phyloP scores from a whole-genome alignment of 1,139 yeast species.

The Debaryomycetaceae sp. region DNA sequence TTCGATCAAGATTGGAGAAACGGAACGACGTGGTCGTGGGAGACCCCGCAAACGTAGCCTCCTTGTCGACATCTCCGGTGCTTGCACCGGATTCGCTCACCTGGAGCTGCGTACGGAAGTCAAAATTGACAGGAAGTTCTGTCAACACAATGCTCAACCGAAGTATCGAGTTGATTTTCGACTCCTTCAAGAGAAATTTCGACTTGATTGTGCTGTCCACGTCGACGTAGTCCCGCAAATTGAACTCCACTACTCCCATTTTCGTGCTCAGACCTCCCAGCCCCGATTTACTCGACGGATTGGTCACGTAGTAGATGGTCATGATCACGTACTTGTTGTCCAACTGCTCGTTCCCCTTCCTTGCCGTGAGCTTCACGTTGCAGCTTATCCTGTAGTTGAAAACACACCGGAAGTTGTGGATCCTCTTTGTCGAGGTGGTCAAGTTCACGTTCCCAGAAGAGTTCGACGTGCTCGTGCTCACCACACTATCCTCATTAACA shows the following conservation, averaged over 20 bases:
- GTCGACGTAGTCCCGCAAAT: slow-evolving; percentile 69
- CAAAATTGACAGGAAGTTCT: slow-evolving; percentile 41
- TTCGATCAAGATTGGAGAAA: background rate
- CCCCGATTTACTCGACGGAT: slow-evolving; percentile 5
- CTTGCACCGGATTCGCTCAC: slow-evolving; percentile 22
- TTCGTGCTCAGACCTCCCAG: slow-evolving; percentile 22
- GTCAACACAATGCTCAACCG: slow-evolving; percentile 40
- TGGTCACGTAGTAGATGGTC: slow-evolving; percentile 28
- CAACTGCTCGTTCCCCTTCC: slow-evolving; percentile 33
- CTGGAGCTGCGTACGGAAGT: slow-evolving; percentile 41
- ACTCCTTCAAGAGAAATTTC: slow-evolving; percentile 67
- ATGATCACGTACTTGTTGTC: slow-evolving; percentile 36
- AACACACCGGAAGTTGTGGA: slow-evolving; percentile 42
- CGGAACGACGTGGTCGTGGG: background rate
- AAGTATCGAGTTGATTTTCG: slow-evolving; percentile 78
- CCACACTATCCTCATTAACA: slow-evolving; percentile 2
- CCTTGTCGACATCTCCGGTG: background rate
- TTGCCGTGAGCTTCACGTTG: slow-evolving; percentile 38
- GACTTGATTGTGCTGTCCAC: slow-evolving; percentile 51
- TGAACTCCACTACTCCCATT: slow-evolving; percentile 65
- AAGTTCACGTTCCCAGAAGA: slow-evolving; percentile 28
- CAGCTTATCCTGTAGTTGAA: slow-evolving; percentile 39
- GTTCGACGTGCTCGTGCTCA: slow-evolving; percentile 1
- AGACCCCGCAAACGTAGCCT: background rate
- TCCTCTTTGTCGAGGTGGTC: slow-evolving; percentile 30